Percentiles rank a stretch among this genome's conserved stretches.
Conservation (phyloP, 2,329 filamentous ascomycete species). For the Nemania diffusa region DNA sequence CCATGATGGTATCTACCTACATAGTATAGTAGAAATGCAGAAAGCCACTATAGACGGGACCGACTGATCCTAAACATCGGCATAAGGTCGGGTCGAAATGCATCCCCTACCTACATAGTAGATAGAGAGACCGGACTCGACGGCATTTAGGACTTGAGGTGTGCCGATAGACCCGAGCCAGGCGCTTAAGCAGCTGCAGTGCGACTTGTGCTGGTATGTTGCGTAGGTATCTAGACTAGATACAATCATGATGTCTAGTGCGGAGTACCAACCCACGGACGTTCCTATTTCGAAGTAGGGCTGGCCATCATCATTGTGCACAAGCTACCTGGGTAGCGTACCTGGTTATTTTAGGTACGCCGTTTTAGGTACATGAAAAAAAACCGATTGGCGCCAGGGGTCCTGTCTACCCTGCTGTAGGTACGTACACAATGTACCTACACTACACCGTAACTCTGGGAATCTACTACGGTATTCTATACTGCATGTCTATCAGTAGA, state of each 20-base stretch:
- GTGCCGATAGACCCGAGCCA: conserved; percentile 32
- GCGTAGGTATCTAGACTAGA: neutral
- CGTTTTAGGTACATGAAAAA: too few relatives aligned
- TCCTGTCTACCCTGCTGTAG: too few relatives aligned
- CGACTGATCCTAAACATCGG: conserved; percentile 6
- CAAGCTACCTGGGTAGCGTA: neutral
- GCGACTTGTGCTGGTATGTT: neutral
- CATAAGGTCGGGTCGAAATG: conserved; percentile 12
- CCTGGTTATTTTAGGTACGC: too few relatives aligned
- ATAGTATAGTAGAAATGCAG: neutral
- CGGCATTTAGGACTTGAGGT: conserved; percentile 5
- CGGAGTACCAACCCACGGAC: neutral
- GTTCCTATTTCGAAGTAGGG: neutral
- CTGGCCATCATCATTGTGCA: neutral
- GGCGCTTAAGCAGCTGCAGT: conserved; percentile 3
- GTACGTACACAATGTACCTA: too few relatives aligned
- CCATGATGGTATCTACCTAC: neutral
- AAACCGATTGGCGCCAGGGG: too few relatives aligned
- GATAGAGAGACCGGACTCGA: conserved; percentile 6
- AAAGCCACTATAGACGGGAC: neutral
- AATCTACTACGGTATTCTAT: too few relatives aligned
- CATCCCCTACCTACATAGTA: conserved; percentile 1
- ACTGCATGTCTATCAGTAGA: too few relatives aligned
- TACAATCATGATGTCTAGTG: neutral
- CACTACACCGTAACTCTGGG: too few relatives aligned